phyloP scores from a whole-genome alignment of 768 basidiomycete species.

The Tephrocybe sp. region DNA sequence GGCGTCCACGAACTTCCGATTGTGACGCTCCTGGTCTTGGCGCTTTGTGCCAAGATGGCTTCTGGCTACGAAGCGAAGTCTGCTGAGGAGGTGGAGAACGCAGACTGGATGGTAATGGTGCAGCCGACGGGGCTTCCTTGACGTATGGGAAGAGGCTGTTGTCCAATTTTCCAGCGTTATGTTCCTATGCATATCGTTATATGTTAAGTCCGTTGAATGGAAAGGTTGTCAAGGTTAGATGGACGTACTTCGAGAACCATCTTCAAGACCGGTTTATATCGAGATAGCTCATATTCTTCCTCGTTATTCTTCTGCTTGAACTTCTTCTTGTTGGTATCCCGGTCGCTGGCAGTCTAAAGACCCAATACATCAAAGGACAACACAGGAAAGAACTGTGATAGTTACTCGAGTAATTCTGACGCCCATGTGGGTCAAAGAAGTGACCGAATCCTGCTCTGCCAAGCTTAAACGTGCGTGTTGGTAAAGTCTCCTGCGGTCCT shows the following conservation, averaged over 20 bases:
- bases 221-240: not conserved
- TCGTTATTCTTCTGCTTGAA: slow-evolving; percentile 79
- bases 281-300: slow-evolving; percentile 96
- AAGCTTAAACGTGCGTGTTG: slow-evolving; percentile 90
- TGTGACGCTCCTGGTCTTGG: slow-evolving; percentile 50
- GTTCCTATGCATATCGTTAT: slow-evolving; percentile 57
- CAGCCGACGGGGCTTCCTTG: slow-evolving; percentile 68
- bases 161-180: slow-evolving; percentile 77
- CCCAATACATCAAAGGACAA: not conserved
- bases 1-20: slow-evolving; percentile 63
- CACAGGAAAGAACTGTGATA: not conserved
- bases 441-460: slow-evolving; percentile 91
- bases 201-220: no score
- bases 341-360: slow-evolving; percentile 67
- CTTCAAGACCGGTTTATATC: slow-evolving; percentile 83
- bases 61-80: slow-evolving; percentile 84
- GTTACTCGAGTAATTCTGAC: slow-evolving; percentile 81
- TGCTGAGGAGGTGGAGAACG: slow-evolving; percentile 55
- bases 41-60: slow-evolving; percentile 87
- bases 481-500: slow-evolving; percentile 91
- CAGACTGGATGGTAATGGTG: slow-evolving; percentile 44
- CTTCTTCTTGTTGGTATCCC: slow-evolving; percentile 77
- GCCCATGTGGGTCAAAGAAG: slow-evolving; percentile 81
- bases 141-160: slow-evolving; percentile 85
- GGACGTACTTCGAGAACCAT: slow-evolving; percentile 75